Base-by-base conservation (phyloP, 2,329 filamentous ascomycete species). In the Hirsutella rhossiliensis region DNA sequence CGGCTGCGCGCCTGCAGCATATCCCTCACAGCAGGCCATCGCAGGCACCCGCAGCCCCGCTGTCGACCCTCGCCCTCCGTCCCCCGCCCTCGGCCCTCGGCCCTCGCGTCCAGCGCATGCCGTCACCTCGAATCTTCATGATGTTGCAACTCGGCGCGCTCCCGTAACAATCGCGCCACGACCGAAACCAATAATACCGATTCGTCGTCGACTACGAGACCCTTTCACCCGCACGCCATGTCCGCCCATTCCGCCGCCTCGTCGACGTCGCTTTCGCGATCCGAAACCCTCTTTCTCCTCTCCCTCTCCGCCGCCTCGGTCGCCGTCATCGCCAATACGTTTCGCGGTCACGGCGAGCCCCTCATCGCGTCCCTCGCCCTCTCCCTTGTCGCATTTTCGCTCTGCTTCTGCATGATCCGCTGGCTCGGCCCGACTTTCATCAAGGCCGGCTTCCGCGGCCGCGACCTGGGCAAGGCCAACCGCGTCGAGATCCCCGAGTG, bases 371-470 rank as follows among this genome's bases (percentile, higher is more conserved):
- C 87, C 1, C 69, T 95, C 45, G 87, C 89, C 15, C 83, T 97
- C 55, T 92, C 87, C 56, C 78, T 83, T 19, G 71, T 95, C 52
- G 88, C 86, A 31, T 98, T 95, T 61, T 73, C 82, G 4, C 78
- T 83, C 40, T 80, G 80, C 48, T 97, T 86, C 63, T 80, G 85
- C 56, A 78, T 96, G 68, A 90, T 97, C 63, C 75, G 84, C 69
- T 97, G 90, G 90, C 82, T 96, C 6, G 90, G 90, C 1, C 81
- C 86, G 45, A 82, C 84, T 1, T 97, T 98, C 62, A 82, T 96
- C 60, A 80, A 77, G 53, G 86, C 86, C 32, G 92, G 90, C 15
- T 76, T 96, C 59, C 92, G 89, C 60, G 92, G 92, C 45, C 84
- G 78, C 56, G 92, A 98, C 62, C 73, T 96, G 72, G 82, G 84